These are phyloP conservation scores for Fusarium secorum DNA, from an alignment of 2,329 filamentous ascomycete species.

Conservation along the genomic window DNA sequence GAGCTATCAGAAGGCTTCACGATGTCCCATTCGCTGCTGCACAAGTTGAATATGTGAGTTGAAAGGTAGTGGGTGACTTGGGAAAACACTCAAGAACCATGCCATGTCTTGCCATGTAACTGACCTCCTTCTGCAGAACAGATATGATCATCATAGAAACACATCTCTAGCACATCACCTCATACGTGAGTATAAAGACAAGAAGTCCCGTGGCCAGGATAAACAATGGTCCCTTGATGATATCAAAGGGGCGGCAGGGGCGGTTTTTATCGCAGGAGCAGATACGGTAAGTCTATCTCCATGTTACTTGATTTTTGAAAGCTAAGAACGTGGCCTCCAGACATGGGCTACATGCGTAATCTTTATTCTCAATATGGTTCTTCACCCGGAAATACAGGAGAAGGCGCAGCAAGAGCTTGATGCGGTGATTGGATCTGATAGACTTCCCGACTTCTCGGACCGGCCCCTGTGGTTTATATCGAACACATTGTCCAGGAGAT, in stretches of 20 bases:
- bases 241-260: constrained; percentile 59
- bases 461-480: constrained; percentile 53
- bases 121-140: constrained; percentile 18
- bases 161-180: constrained; percentile 41
- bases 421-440: constrained; percentile 48
- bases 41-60: constrained; percentile 40
- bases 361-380: constrained; percentile 53
- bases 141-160: constrained; percentile 24
- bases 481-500: constrained; percentile 56
- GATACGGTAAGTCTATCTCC: constrained; percentile 48
- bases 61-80: neutral
- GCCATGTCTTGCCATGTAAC: neutral
- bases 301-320: constrained; percentile 33
- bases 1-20: constrained; percentile 47
- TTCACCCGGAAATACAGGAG: constrained; percentile 53
- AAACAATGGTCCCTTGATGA: constrained; percentile 50
- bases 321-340: constrained; percentile 22
- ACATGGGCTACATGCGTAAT: constrained; percentile 47
- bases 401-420: constrained; percentile 59
- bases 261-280: constrained; percentile 58
- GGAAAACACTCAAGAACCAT: neutral
- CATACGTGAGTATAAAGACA: constrained; percentile 28
- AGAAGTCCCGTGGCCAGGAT: constrained; percentile 10
- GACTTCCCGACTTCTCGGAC: constrained; percentile 58
- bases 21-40: constrained; percentile 45